Conservation (phyloP, 2,329 filamentous ascomycete genomes). For the Colletotrichum sp. region DNA sequence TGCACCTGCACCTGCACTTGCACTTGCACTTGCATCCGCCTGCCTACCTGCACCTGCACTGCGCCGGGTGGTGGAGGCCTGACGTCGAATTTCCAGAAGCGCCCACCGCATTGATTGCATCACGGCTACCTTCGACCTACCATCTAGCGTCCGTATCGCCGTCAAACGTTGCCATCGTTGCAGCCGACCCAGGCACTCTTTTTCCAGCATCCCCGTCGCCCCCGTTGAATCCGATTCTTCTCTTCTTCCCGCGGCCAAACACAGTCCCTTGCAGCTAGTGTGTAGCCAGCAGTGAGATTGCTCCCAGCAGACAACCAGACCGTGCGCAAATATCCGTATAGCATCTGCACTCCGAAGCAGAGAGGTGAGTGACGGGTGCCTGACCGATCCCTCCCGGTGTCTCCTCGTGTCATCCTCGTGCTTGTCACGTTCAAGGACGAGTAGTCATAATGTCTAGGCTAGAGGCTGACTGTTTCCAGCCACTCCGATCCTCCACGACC, state of each 20-base stretch:
- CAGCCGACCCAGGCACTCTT: not conserved
- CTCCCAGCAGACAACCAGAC: not conserved
- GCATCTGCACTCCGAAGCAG: not conserved
- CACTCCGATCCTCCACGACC: not conserved
- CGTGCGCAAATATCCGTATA: not conserved
- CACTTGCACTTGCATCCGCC: not conserved
- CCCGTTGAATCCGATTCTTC: not conserved
- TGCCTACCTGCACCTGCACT: not conserved
- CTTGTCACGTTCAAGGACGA: not conserved
- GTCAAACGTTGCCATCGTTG: not conserved
- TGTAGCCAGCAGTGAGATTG: not conserved
- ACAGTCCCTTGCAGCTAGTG: not conserved
- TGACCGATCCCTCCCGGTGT: not conserved
- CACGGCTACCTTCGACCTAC: not conserved
- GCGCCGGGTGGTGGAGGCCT: not conserved
- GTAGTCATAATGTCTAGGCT: not conserved
- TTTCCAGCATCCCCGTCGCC: not conserved
- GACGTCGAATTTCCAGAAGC: slow-evolving; percentile 13
- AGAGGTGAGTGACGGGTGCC: slow-evolving; percentile 8
- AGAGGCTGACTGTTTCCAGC: slow-evolving; percentile 2
- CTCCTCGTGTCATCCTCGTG: not conserved
- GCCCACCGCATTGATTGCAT: slow-evolving; percentile 14
- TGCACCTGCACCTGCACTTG: not conserved
- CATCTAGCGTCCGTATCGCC: not conserved
- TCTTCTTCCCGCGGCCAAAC: not conserved